These are phyloP conservation scores for Hymenoscyphus occultus DNA, from an alignment of 2,329 filamentous ascomycete genomes.

Conservation along the genomic window DNA sequence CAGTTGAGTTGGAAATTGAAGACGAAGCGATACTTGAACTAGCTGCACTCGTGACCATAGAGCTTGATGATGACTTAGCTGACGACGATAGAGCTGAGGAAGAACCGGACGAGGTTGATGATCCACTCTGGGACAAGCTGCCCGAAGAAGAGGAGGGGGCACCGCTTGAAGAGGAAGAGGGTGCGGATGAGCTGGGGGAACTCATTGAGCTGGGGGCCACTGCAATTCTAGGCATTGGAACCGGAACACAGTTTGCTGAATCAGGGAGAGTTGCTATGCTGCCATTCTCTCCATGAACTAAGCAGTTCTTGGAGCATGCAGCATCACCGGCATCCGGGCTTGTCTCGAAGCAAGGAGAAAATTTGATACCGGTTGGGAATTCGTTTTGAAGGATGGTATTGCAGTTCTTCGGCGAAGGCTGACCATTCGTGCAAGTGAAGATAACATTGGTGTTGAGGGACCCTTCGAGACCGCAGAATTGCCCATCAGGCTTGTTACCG, in stretches of 20 bases:
- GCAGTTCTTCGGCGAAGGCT: slow-evolving; percentile 45
- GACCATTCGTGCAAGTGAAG: slow-evolving; percentile 43
- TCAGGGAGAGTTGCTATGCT: slow-evolving; percentile 39
- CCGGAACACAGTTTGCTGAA: slow-evolving; percentile 18
- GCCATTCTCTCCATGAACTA: slow-evolving; percentile 43
- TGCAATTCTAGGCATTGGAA: slow-evolving; percentile 11
- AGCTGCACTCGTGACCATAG: neutral
- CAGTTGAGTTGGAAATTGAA: neutral
- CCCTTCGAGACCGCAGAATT: slow-evolving; percentile 42
- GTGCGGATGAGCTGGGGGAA: neutral
- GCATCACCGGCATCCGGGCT: slow-evolving; percentile 42
- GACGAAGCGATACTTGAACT: neutral
- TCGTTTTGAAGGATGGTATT: slow-evolving; percentile 45
- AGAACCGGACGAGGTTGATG: slow-evolving; percentile 11
- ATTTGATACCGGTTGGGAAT: slow-evolving; percentile 40
- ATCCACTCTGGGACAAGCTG: slow-evolving; percentile 3
- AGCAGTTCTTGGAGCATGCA: slow-evolving; percentile 49
- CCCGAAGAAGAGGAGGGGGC: slow-evolving; percentile 15
- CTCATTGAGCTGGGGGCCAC: slow-evolving; percentile 10
- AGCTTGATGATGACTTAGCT: neutral
- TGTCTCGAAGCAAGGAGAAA: slow-evolving; percentile 43
- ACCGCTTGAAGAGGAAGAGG: slow-evolving; percentile 11
- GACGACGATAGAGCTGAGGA: neutral
- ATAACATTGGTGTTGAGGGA: slow-evolving; percentile 46
- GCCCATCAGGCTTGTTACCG: slow-evolving; percentile 39